Conservation (phyloP, 106 monocot genomes). For the Dactylorhiza incarnata region DNA sequence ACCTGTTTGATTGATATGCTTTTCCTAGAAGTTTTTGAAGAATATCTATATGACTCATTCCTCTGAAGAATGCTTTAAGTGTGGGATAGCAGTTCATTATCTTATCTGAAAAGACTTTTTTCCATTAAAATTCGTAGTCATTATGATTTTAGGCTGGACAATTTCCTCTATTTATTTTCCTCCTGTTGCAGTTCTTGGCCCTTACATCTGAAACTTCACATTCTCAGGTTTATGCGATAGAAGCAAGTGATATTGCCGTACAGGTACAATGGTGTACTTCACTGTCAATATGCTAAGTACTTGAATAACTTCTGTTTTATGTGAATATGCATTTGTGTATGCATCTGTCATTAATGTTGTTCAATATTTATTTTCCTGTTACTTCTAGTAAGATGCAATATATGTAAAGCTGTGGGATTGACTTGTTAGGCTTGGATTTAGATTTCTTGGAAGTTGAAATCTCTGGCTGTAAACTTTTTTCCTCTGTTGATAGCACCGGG, state of each 20-base stretch:
- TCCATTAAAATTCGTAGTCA: not conserved
- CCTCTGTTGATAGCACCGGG: not conserved
- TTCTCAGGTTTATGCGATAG: conserved; percentile 87
- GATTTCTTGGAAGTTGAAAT: not conserved
- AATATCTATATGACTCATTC: not conserved
- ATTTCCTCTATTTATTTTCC: not conserved
- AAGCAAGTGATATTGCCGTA: conserved; percentile 87
- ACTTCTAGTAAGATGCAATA: not conserved
- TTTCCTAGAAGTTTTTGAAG: not conserved
- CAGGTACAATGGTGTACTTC: conserved; percentile 37
- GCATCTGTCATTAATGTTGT: not conserved
- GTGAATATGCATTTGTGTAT: too few relatives aligned
- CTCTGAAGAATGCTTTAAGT: not conserved
- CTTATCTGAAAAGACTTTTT: not conserved
- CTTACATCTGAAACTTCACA: not conserved
- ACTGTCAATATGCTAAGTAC: not conserved
- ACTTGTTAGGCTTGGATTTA: not conserved
- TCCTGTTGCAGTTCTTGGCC: not conserved
- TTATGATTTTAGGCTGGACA: conserved; percentile 3
- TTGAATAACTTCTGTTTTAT: conserved; percentile 4
- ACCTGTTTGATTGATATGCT: not conserved
- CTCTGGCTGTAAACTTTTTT: not conserved
- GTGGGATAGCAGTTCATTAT: conserved; percentile 1
- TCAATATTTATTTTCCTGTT: not conserved
- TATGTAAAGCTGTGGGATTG: not conserved